Conservation (phyloP, 768 basidiomycete genomes). For the Tylopilus subfusipes region DNA sequence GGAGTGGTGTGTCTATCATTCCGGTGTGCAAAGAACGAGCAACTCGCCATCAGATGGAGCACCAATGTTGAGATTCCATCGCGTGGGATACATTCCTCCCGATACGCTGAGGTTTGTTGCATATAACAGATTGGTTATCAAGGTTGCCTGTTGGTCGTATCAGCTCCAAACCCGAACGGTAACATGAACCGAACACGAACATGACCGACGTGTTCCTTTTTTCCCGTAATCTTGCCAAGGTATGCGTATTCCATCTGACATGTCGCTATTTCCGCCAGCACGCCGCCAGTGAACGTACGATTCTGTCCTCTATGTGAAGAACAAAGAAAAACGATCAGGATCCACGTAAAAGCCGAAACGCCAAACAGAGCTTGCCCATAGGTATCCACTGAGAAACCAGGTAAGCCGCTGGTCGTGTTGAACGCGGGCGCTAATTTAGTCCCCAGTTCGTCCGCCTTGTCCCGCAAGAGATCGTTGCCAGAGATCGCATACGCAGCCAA, state of each 20-base stretch:
- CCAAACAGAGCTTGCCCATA: conserved; percentile 39
- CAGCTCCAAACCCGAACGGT: background rate
- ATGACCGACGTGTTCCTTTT: conserved; percentile 55
- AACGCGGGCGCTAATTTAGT: conserved; percentile 67
- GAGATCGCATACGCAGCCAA: conserved; percentile 80
- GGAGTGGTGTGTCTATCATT: background rate
- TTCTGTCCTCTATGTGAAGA: background rate
- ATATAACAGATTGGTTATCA: conserved; percentile 46
- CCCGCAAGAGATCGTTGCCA: conserved; percentile 56
- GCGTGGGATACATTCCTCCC: conserved; percentile 61
- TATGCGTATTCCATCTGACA: conserved; percentile 84
- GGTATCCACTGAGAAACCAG: conserved; percentile 67
- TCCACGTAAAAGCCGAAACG: background rate
- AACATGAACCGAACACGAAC: conserved; percentile 35
- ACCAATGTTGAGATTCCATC: conserved; percentile 50
- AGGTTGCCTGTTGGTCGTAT: conserved; percentile 39
- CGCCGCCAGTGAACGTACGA: conserved; percentile 23
- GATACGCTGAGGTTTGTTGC: conserved; percentile 42
- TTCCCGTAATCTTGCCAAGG: conserved; percentile 73
- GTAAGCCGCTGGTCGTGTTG: conserved; percentile 63
- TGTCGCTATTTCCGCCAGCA: conserved; percentile 75
- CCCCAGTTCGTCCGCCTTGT: conserved; percentile 74
- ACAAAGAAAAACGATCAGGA: background rate
- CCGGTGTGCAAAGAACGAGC: background rate
- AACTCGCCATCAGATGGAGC: conserved; percentile 45